Percentiles rank a stretch among this genome's conserved stretches.
Conservation (phyloP, 2,329 filamentous ascomycete species). For the Claviceps humidiphila region DNA sequence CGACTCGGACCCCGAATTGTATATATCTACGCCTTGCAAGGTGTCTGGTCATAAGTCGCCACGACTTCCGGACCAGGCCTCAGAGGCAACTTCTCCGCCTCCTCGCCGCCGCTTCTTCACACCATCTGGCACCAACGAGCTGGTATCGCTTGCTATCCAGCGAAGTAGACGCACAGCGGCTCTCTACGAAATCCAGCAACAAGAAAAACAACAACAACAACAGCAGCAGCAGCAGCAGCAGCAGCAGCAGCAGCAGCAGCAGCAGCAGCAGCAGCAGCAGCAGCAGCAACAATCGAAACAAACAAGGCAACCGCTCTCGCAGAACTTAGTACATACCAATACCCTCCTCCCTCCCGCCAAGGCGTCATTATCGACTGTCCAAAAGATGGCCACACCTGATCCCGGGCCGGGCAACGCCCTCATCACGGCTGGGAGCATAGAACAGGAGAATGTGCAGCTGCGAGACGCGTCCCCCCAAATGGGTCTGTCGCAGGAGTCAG, state of each 20-base stretch:
- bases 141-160: conserved; percentile 20
- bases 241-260: not conserved
- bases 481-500: conserved; percentile 22
- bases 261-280: not conserved
- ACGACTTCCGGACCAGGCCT: not conserved
- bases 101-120: conserved; percentile 22
- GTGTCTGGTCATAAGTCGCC: not conserved
- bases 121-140: conserved; percentile 22
- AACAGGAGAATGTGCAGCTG: conserved; percentile 15
- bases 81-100: conserved; percentile 4
- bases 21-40: not conserved
- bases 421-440: not conserved
- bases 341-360: not conserved
- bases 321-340: conserved; percentile 4
- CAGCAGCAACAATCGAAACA: not conserved
- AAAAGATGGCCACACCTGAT: not conserved
- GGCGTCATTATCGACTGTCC: not conserved
- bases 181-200: conserved; percentile 15
- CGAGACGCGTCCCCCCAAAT: not conserved
- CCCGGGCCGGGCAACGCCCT: not conserved
- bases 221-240: not conserved
- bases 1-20: conserved; percentile 7
- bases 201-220: not conserved
- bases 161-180: conserved; percentile 22
- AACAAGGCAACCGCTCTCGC: conserved; percentile 5